Percentiles rank a stretch among this genome's conserved stretches.
These are phyloP conservation scores for Colletotrichum viniferum DNA, from an alignment of 2,329 filamentous ascomycete genomes.

Conservation along the genomic window DNA sequence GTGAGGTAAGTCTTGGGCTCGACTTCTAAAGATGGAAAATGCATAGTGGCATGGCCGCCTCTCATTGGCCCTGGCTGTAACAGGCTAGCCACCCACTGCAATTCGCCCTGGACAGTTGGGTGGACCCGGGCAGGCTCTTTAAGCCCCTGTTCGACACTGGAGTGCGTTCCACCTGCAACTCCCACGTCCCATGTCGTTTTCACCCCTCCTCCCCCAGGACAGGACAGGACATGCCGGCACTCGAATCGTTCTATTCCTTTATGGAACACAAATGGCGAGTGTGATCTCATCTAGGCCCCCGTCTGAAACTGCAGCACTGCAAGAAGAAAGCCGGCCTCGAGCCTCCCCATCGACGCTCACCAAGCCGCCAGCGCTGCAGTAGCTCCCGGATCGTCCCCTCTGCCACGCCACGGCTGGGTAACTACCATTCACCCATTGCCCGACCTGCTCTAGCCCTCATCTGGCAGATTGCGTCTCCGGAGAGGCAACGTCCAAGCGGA, in stretches of 20 bases:
- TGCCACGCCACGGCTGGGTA: neutral
- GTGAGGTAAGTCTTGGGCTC: neutral
- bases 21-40: slow-evolving; percentile 12
- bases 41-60: neutral
- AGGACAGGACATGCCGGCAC: slow-evolving; percentile 9
- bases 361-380: neutral
- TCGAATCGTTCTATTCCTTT: neutral
- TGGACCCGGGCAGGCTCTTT: neutral
- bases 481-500: neutral
- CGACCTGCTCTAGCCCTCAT: neutral
- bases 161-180: neutral
- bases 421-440: neutral
- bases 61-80: neutral
- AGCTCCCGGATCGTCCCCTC: slow-evolving; percentile 9
- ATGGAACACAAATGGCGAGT: neutral
- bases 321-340: neutral
- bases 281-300: neutral
- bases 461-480: neutral
- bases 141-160: neutral
- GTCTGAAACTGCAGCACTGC: slow-evolving; percentile 2
- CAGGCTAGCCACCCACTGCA: neutral
- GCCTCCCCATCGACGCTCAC: neutral
- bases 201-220: neutral
- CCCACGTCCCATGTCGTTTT: neutral
- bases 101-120: neutral